Evolutionary conservation across 2,329 filamentous ascomycete genomes (phyloP).

Genomic region (Thelonectria rubi): DNA sequence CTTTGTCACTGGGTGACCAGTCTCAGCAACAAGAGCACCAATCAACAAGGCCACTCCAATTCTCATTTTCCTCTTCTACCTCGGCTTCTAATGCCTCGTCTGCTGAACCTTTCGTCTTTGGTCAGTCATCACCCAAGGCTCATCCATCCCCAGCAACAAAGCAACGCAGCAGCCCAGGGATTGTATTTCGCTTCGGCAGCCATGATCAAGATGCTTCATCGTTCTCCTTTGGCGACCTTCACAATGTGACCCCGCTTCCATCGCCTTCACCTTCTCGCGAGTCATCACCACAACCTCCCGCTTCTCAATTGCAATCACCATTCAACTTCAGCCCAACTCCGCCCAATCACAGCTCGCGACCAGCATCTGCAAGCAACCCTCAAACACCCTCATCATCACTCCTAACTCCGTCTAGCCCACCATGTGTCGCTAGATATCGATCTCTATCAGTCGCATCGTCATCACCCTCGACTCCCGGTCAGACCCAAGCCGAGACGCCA

Average conservation of each 20-base stretch:
- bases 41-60: neutral
- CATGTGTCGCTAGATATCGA: neutral
- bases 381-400: neutral
- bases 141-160: neutral
- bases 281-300: neutral
- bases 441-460: neutral
- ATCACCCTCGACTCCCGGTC: slow-evolving; percentile 6
- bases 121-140: neutral
- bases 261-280: slow-evolving; percentile 6
- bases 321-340: neutral
- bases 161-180: neutral
- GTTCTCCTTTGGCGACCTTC: slow-evolving; percentile 3
- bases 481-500: neutral
- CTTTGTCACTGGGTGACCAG: slow-evolving; percentile 7
- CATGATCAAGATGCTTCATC: neutral
- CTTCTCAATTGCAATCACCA: slow-evolving; percentile 1
- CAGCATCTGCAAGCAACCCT: neutral
- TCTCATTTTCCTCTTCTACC: neutral
- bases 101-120: slow-evolving; percentile 9
- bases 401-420: neutral
- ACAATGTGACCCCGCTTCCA: slow-evolving; percentile 14
- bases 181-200: neutral
- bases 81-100: neutral
- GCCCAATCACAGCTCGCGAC: neutral
- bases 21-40: neutral